Evolutionary conservation across 306 rosid genomes (phyloP).

Genomic region (Geum urbanum): DNA sequence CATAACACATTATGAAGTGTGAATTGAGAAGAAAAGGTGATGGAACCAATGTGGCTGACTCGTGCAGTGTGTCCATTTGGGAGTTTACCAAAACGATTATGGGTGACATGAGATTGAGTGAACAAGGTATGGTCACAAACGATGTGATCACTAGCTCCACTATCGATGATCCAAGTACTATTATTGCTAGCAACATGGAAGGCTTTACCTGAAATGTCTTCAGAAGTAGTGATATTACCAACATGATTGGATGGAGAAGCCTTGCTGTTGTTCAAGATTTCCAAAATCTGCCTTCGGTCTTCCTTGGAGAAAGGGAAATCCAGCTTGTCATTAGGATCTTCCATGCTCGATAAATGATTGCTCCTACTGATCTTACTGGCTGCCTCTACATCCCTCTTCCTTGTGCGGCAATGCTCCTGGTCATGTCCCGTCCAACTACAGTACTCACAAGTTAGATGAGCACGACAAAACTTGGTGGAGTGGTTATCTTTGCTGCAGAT

Average conservation of each 20-base stretch:
- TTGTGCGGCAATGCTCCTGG: not conserved
- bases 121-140: not conserved
- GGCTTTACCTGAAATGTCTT: slow-evolving; percentile 3
- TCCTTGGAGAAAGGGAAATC: too few species aligned
- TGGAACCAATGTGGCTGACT: not conserved
- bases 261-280: not conserved
- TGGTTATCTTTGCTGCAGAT: not conserved
- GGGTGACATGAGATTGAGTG: not conserved
- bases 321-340: too few species aligned
- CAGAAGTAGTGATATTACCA: not conserved
- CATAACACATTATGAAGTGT: slow-evolving; percentile 10
- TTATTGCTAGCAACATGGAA: not conserved
- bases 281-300: not conserved
- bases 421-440: not conserved
- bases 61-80: not conserved
- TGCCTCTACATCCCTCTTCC: too few species aligned
- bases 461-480: not conserved
- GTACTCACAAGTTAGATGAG: not conserved
- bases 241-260: not conserved
- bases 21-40: not conserved
- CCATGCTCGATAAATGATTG: too few species aligned
- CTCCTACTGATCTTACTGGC: too few species aligned
- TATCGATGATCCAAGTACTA: too few species aligned
- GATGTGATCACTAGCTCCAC: slow-evolving; percentile 8
- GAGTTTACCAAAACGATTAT: not conserved